Evolutionary conservation across 2,329 filamentous ascomycete species (phyloP), one percentile per base, ranked within the genome.

Genomic region (Coleophoma crateriformis): DNA sequence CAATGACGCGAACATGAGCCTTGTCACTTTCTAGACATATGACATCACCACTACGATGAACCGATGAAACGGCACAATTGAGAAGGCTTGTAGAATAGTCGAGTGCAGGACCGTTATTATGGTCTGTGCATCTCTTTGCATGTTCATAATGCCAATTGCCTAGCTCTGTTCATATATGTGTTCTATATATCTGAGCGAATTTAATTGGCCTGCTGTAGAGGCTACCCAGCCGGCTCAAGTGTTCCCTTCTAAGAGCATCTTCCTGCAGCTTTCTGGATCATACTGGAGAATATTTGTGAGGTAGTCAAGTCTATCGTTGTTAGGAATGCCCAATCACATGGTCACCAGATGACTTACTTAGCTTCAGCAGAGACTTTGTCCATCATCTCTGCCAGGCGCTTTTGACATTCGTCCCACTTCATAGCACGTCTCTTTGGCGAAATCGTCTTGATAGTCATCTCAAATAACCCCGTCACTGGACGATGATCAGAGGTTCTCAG

Each of bases 401-500:
- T 76, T 66, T 89, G 83, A 64, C 87, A 88, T 59, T 82, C 78
- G 61, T 88, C 85, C 84, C 85, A 89, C 14, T 81, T 79, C 27
- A 72, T 67, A 1, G 79, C 80, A 54, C 89, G 79, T 63, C 81
- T 78, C 60, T 81, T 78, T 6, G 81, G 76, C 53, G 85, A 79
- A 33, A 97, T 84, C 15, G 81, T 88, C 74, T 97, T 99, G 52
- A 96, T 78, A 47, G 87, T 82, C 48, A 96, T 79, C 63, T 81
- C 83, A 70, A 99, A 96, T 34, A 76, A 75, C 1, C 88, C 94
- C 54, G 87, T 95, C 32, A 99, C 94, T 10, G 94, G 94, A 56
- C 94, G 78, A 68, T 99, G 94, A 65, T 99, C 94, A 33, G 89
- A 95, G 5, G 92, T 88, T 52, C 85, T 79, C 33, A 97, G 86